Percentiles rank a stretch among this genome's conserved stretches.
phyloP scores from a whole-genome alignment of 2,329 filamentous ascomycete genomes.

The Diatrype stigma region DNA sequence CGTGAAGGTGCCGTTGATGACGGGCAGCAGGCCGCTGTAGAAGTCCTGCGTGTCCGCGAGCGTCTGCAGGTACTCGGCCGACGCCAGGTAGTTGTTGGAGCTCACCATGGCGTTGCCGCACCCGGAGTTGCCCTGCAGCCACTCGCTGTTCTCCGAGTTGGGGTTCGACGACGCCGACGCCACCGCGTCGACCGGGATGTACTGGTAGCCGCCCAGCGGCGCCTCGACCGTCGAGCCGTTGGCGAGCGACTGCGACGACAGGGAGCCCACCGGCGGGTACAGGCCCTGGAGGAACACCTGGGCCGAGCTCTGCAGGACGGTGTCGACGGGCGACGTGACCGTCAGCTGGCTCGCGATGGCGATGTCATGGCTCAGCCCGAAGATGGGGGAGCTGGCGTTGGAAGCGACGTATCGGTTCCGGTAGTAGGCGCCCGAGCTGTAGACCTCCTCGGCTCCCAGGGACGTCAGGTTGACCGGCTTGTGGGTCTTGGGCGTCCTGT shows the following conservation, averaged over 20 bases:
- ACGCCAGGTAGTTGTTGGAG: constrained; percentile 51
- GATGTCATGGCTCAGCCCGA: constrained; percentile 60
- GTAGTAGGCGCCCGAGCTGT: constrained; percentile 69
- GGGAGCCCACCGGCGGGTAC: constrained; percentile 69
- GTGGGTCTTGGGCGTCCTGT: constrained; percentile 75
- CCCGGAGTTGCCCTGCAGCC: constrained; percentile 55
- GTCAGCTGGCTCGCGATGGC: constrained; percentile 68
- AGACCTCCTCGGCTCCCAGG: constrained; percentile 74
- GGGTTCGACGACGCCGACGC: constrained; percentile 48
- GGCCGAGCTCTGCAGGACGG: constrained; percentile 76
- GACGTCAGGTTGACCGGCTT: constrained; percentile 70
- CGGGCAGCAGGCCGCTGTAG: constrained; percentile 49
- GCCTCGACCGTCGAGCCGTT: constrained; percentile 64
- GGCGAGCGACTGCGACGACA: constrained; percentile 57
- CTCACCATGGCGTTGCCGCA: constrained; percentile 52
- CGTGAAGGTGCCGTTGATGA: constrained; percentile 50
- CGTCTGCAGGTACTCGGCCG: constrained; percentile 39
- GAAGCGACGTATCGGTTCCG: constrained; percentile 68
- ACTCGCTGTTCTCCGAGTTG: constrained; percentile 52
- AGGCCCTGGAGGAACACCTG: constrained; percentile 78
- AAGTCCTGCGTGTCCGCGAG: constrained; percentile 55
- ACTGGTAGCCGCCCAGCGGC: constrained; percentile 77
- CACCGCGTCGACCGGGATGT: constrained; percentile 68
- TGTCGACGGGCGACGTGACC: constrained; percentile 68
- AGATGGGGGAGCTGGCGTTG: constrained; percentile 56